Base-by-base conservation (phyloP, 1,139 yeast species). In the Wickerhamomyces sp. region DNA sequence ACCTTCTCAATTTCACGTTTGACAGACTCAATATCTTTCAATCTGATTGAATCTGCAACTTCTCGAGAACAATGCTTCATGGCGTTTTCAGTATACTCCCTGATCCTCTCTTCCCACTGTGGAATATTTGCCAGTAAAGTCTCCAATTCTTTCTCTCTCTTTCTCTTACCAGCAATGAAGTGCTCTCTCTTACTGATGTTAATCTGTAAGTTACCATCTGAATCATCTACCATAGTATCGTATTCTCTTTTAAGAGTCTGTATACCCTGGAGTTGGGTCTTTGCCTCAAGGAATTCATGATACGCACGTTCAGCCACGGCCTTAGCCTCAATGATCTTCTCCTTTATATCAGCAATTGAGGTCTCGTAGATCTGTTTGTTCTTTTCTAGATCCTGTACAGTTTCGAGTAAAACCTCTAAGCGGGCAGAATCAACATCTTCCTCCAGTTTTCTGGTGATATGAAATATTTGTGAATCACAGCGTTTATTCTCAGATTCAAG, bases 381-480 rank as follows among this genome's bases (percentile, higher is more conserved):
- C 11, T 60, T 55, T 35, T 63, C 51, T n/a, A 56, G 55, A 2
- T 49, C 54, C 6, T 45, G 46, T 14, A 50, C 54, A 32, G 68
- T 69, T 15, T 61, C 67, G 6, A 50, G 52, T 27, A 62, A 57
- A 2, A 68, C 65, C 10, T 65, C 68, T 23, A 69, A 48, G 29
- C 56, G 62, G 11, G 73, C 73, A 3, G 71, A 65, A 45, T 73
- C 75, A 23, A 63, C 67, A 50, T 70, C 56, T 47, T 69, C 63
- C 43, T 63, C 61, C 48, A 60, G 43, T 50, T 60, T 65, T 47
- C 53, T 50, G 42, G 52, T 47, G 27, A 61, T 44, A 36, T 61
- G 58, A 36, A 55, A 53, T 14, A 58, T 55, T 32, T 61, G 56
- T 31, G 45, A 51, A 14, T 41, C 45, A 15, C 44, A 27, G 26